These are phyloP conservation scores for Macrolepiota albuminosa DNA, from an alignment of 768 basidiomycete genomes.

Conservation along the genomic window DNA sequence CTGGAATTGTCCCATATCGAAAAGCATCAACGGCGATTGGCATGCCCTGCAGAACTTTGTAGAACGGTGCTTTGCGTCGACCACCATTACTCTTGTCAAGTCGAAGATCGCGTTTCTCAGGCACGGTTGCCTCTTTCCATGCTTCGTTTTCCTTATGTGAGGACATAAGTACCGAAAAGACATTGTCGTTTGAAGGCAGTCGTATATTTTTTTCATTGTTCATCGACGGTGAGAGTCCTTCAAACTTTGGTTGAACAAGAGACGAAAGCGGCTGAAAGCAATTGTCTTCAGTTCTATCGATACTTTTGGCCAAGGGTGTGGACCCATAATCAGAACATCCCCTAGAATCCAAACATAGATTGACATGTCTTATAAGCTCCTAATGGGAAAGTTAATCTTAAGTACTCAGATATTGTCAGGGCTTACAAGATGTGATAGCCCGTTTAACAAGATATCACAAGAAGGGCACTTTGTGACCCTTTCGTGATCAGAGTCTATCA, in stretches of 20 bases:
- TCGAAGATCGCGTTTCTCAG: constrained; percentile 43
- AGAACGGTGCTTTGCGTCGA: constrained; percentile 85
- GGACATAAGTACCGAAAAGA: constrained; percentile 88
- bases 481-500: neutral
- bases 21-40: constrained; percentile 98
- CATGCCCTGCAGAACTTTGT: constrained; percentile 95
- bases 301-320: neutral
- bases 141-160: constrained; percentile 73
- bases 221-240: constrained; percentile 11
- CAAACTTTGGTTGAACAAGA: constrained; percentile 12
- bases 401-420: too few species aligned
- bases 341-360: constrained; percentile 41
- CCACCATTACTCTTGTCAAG: constrained; percentile 42
- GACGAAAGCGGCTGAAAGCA: constrained; percentile 9
- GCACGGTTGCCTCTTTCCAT: constrained; percentile 75
- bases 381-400: constrained; percentile 17
- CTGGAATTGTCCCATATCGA: constrained; percentile 87
- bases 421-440: constrained; percentile 16
- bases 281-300: neutral
- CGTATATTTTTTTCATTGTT: constrained; percentile 18
- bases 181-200: constrained; percentile 24
- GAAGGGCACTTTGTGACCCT: constrained; percentile 17
- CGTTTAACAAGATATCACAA: constrained; percentile 21
- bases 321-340: neutral
- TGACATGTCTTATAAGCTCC: constrained; percentile 53